Evolutionary conservation across 2,329 filamentous ascomycete species (phyloP).

Genomic region (Chrysosporium keratinophilum): DNA sequence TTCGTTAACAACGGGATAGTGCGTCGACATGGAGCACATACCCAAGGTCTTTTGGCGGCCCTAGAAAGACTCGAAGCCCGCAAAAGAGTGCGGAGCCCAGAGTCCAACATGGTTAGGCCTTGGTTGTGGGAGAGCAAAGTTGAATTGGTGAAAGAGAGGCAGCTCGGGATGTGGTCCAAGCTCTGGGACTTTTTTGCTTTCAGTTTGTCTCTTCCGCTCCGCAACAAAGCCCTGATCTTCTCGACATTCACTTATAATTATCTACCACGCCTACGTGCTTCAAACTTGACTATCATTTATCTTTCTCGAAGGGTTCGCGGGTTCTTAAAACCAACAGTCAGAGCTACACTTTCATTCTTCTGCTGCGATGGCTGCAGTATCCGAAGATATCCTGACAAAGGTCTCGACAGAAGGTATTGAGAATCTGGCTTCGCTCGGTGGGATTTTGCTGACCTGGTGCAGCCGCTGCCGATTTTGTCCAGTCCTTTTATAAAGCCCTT

Average conservation of each 20-base stretch:
- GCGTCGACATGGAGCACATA: constrained; percentile 24
- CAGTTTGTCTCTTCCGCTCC: too few species aligned
- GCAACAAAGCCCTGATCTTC: too few species aligned
- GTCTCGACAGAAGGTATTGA: constrained; percentile 35
- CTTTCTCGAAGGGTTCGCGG: too few species aligned
- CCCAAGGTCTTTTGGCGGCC: constrained; percentile 21
- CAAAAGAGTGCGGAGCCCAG: constrained; percentile 24
- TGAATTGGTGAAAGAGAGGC: neutral
- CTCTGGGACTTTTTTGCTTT: neutral
- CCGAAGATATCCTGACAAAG: constrained; percentile 31
- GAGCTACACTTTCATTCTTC: neutral
- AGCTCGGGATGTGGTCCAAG: constrained; percentile 7
- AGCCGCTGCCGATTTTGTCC: constrained; percentile 64
- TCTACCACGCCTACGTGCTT: too few species aligned
- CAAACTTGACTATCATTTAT: too few species aligned
- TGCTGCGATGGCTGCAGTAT: constrained; percentile 24
- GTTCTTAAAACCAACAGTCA: too few species aligned
- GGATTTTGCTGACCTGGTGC: constrained; percentile 5
- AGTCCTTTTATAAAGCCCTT: constrained; percentile 65
- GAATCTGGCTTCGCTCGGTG: neutral
- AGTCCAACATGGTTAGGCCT: constrained; percentile 22
- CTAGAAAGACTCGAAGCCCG: constrained; percentile 23
- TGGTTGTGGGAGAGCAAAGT: neutral
- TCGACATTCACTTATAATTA: too few species aligned
- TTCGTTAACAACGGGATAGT: constrained; percentile 15